Percentiles rank a stretch among this genome's conserved stretches.
Evolutionary conservation across 2,329 filamentous ascomycete species (phyloP).

Genomic region (Cordyceps cateniannulata): DNA sequence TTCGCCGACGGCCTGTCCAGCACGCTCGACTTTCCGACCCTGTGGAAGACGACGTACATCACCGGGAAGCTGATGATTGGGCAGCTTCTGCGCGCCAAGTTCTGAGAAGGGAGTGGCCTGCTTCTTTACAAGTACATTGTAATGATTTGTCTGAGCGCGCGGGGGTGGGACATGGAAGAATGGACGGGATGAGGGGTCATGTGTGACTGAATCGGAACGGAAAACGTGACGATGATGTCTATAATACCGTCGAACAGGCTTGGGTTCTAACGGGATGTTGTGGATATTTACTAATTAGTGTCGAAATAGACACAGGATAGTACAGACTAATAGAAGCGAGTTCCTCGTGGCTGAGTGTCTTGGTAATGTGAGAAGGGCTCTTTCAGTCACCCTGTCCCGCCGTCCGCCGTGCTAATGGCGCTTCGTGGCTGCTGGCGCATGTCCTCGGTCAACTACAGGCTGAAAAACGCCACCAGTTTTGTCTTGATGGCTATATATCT

Average conservation of each 20-base stretch:
- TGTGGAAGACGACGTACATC: conserved; percentile 71
- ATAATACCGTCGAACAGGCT: not conserved
- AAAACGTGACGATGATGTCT: not conserved
- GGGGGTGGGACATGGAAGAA: not conserved
- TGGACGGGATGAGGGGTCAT: not conserved
- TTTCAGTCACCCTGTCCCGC: not conserved
- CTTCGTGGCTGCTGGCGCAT: no score
- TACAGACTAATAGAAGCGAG: conserved; percentile 1
- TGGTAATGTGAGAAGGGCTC: not conserved
- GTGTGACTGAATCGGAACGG: not conserved
- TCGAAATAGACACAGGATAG: not conserved
- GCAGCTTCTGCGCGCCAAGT: conserved; percentile 66
- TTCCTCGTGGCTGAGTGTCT: not conserved
- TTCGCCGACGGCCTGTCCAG: conserved; percentile 74
- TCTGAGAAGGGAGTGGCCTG: conserved; percentile 35
- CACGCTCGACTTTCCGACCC: conserved; percentile 77
- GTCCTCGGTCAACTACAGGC: no score
- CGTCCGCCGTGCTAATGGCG: no score
- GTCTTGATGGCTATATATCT: no score
- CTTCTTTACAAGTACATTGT: not conserved
- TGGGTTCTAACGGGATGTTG: not conserved
- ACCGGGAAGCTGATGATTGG: conserved; percentile 70
- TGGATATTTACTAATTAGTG: not conserved
- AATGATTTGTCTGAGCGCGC: not conserved
- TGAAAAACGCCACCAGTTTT: not conserved